These are phyloP conservation scores for Hydrangea macrophylla DNA, from an alignment of 148 eudicot species.

Conservation along the genomic window DNA sequence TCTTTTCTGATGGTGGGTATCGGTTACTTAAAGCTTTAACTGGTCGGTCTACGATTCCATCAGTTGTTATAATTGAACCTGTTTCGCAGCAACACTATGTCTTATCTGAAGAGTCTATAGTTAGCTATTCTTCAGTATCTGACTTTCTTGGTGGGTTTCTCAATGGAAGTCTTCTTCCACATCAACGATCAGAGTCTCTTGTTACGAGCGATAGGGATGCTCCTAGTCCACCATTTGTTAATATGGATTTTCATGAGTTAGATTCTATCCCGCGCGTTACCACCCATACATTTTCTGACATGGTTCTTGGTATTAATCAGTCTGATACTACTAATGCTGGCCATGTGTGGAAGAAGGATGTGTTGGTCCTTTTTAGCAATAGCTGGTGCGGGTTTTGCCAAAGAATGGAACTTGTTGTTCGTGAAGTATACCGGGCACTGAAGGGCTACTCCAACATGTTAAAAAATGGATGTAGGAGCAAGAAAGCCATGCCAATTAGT, in stretches of 20 bases:
- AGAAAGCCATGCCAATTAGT: constrained; percentile 26
- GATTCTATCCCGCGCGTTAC: constrained; percentile 69
- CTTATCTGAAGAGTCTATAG: constrained; percentile 39
- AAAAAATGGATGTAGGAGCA: constrained; percentile 29
- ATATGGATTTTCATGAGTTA: constrained; percentile 74
- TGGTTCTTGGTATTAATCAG: constrained; percentile 56
- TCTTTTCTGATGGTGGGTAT: constrained; percentile 63
- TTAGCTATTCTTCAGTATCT: constrained; percentile 40
- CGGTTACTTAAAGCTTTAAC: constrained; percentile 67
- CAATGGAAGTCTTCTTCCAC: constrained; percentile 71
- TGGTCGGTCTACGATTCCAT: constrained; percentile 50
- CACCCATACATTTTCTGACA: constrained; percentile 50
- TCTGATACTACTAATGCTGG: constrained; percentile 34
- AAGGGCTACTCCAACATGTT: constrained; percentile 49
- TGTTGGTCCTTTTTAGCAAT: constrained; percentile 75
- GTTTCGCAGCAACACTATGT: constrained; percentile 61
- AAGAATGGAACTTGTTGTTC: constrained; percentile 78
- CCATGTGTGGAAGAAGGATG: constrained; percentile 53
- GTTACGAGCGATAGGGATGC: constrained; percentile 36
- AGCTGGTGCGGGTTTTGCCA: constrained; percentile 95
- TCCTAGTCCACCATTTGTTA: constrained; percentile 75
- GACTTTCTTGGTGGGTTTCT: constrained; percentile 51
- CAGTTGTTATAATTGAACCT: constrained; percentile 77
- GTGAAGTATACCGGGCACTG: constrained; percentile 73
- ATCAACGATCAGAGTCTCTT: constrained; percentile 49